phyloP scores from a whole-genome alignment of 805 yeast genomes.

The Metschnikowia cerradonensis region DNA sequence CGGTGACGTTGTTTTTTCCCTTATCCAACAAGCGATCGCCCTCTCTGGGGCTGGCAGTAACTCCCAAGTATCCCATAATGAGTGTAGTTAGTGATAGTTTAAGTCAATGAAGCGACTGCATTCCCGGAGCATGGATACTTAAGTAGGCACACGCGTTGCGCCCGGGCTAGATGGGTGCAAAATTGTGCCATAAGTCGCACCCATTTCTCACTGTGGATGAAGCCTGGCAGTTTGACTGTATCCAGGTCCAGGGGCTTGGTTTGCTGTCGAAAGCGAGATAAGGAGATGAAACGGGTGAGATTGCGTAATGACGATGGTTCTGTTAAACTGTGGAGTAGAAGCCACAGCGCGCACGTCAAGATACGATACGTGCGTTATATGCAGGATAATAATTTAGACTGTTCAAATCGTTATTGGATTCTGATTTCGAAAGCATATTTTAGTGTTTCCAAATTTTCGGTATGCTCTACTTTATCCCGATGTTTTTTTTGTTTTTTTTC shows the following conservation, averaged over 20 bases:
- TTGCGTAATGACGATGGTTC: not conserved
- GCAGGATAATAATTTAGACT: not conserved
- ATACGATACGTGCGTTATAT: not conserved
- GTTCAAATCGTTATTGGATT: not conserved
- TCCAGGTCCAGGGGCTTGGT: not conserved
- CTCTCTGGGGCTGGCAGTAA: not conserved
- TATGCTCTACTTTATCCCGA: too few relatives aligned
- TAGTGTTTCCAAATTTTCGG: too few relatives aligned
- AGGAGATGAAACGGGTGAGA: not conserved
- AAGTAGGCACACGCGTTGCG: not conserved
- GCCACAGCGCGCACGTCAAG: not conserved
- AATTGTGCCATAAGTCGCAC: not conserved
- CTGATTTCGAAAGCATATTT: too few relatives aligned
- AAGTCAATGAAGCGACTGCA: not conserved
- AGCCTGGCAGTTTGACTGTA: not conserved
- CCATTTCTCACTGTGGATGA: constrained; percentile 1
- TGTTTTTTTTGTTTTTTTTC: too few relatives aligned
- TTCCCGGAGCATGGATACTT: not conserved
- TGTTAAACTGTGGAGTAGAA: not conserved
- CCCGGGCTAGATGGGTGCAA: not conserved
- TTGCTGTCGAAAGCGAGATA: not conserved
- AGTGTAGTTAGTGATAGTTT: not conserved
- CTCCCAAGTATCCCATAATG: constrained; percentile 2
- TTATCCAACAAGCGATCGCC: not conserved
- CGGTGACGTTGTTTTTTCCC: not conserved